Conservation (phyloP, 2,329 filamentous ascomycete species). For the Penicillium sp. region DNA sequence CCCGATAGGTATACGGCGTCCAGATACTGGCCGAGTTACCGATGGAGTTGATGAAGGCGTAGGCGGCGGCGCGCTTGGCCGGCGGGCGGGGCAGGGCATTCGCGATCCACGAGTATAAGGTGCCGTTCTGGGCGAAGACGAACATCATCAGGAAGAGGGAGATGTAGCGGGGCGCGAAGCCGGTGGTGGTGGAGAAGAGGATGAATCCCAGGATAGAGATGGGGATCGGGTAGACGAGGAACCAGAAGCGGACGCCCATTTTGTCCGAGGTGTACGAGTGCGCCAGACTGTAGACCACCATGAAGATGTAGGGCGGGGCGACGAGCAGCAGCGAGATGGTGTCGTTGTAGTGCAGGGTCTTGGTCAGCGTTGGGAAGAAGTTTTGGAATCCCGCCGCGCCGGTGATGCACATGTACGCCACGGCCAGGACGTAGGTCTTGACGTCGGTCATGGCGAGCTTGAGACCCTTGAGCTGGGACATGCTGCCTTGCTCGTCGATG, state of each 20-base stretch:
- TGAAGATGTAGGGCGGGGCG: conserved; percentile 58
- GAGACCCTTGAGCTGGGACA: conserved; percentile 52
- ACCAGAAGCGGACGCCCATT: conserved; percentile 53
- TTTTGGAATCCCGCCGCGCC: conserved; percentile 55
- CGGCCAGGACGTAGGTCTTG: conserved; percentile 49
- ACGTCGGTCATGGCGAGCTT: conserved; percentile 56
- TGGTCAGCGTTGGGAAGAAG: conserved; percentile 58
- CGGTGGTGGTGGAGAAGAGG: conserved; percentile 56
- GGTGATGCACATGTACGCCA: conserved; percentile 53
- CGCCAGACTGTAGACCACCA: conserved; percentile 51
- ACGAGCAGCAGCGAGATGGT: conserved; percentile 55
- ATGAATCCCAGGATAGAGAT: conserved; percentile 55
- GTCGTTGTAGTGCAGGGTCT: conserved; percentile 47
- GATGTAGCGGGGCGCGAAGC: conserved; percentile 59
- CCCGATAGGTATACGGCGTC: conserved; percentile 53
- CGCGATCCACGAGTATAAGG: conserved; percentile 47
- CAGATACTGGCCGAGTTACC: conserved; percentile 58
- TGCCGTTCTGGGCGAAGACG: conserved; percentile 50
- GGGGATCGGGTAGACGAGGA: conserved; percentile 56
- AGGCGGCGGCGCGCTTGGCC: conserved; percentile 57
- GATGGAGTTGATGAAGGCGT: conserved; percentile 58
- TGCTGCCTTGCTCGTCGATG: conserved; percentile 50
- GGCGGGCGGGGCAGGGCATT: conserved; percentile 55
- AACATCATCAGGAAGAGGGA: conserved; percentile 59
- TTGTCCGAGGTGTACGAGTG: conserved; percentile 52